Evolutionary conservation across 2,329 filamentous ascomycete species (phyloP), one percentile per base, ranked within the genome.

Genomic region (Penicillium palitans): DNA sequence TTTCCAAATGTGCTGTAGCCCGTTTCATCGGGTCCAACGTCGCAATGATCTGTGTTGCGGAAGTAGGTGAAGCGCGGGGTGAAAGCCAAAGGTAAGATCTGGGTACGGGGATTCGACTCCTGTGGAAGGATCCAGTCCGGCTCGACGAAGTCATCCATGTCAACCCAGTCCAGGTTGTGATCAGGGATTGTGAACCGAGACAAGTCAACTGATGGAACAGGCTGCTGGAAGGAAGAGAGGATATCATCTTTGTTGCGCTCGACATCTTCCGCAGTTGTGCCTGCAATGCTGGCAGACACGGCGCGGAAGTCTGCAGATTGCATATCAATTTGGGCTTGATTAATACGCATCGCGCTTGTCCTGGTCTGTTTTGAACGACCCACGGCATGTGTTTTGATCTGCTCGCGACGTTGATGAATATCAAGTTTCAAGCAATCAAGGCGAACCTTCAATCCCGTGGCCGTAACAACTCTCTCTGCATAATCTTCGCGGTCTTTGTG

Each of bases 111-210:
- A 65, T 96, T 96, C 33, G 89, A 86, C 70, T 96, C 91, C 15
- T 91, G 89, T 0, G 93, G 93, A 25, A 97, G 78, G 54, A 96
- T 93, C 93, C 93, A 98, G 72, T 97, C 96, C 24, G 99, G 80
- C 74, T 99, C 95, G 31, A 99, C 93, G 75, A 99, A 99, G 72
- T 99, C 95, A 71, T 99, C 95, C 92, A 99, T 98, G 70, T 99
- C 95, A 62, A 99, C 93, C 95, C 95, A 99, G 55, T 89, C 92
- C 66, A 92, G 87, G 70, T 99, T 95, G 55, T 96, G 90, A 72
- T 99, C 95, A 0, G 95, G 93, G 50, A 99, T 99, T 0, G 88
- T 93, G 72, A 99, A 99, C 53, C 89, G 88, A 0, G 93, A 96
- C 50, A 96, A 81, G 71, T 88, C 85, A 9, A 83, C 79, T 25